A percentile compares a stretch with the other conserved stretches of the same genome.
These are phyloP conservation scores for Phtheirospermum japonicum DNA, from an alignment of 257 asterid species.

Conservation along the genomic window DNA sequence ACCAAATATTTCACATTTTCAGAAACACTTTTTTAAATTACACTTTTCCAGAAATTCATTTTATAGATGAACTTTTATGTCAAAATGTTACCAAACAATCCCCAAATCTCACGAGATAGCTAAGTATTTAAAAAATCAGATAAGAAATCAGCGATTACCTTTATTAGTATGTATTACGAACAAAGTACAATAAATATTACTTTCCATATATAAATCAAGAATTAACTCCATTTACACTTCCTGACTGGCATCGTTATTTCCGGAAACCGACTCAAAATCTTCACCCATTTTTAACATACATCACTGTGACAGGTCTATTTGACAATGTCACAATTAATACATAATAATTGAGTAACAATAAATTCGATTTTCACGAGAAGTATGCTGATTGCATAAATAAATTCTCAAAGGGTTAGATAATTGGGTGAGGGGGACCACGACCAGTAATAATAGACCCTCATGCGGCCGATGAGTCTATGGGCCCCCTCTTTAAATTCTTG, in stretches of 20 bases:
- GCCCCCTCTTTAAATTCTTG: constrained; percentile 31
- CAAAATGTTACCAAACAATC: too few species aligned
- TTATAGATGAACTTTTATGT: too few species aligned
- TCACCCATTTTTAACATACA: background rate
- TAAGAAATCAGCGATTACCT: too few species aligned
- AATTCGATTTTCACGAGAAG: constrained; percentile 33
- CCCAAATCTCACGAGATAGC: too few species aligned
- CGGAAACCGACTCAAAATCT: background rate
- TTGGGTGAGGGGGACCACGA: constrained; percentile 33
- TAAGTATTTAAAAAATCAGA: too few species aligned
- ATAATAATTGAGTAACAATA: constrained; percentile 26
- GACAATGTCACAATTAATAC: constrained; percentile 22
- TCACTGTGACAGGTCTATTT: constrained; percentile 10
- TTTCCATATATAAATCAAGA: background rate
- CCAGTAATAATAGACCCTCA: constrained; percentile 13
- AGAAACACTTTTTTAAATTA: too few species aligned
- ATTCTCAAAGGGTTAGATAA: constrained; percentile 28
- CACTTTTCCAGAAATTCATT: too few species aligned
- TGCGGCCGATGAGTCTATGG: constrained; percentile 19
- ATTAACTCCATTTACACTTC: background rate
- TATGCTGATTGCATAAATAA: constrained; percentile 30
- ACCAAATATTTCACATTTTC: too few species aligned
- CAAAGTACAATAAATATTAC: too few species aligned
- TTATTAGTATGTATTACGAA: too few species aligned
- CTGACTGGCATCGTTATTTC: background rate